phyloP scores from a whole-genome alignment of 192 early-diverging fungal genomes.

The Linnemannia zychae region DNA sequence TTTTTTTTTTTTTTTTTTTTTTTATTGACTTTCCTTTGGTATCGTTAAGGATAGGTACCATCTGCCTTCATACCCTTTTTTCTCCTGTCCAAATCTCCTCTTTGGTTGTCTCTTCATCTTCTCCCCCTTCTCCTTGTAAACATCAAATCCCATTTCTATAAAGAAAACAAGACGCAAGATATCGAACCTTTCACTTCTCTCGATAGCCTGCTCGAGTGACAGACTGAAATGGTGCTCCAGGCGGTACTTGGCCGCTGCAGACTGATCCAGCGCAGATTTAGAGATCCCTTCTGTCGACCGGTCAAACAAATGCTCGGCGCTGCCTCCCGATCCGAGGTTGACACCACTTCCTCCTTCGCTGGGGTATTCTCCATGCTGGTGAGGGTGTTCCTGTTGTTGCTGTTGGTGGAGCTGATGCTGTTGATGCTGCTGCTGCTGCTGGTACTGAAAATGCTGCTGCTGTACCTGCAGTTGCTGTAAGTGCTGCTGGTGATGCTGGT shows the following conservation, averaged over 20 bases:
- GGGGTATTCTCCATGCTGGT: not conserved
- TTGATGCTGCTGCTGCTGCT: not conserved
- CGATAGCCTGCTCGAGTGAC: conserved; percentile 89
- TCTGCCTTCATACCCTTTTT: not conserved
- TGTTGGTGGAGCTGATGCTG: conserved; percentile 16
- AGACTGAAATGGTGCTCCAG: conserved; percentile 95
- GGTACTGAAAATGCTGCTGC: conserved; percentile 1
- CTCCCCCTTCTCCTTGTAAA: not conserved
- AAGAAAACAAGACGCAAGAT: not conserved
- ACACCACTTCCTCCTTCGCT: not conserved
- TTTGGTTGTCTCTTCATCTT: not conserved
- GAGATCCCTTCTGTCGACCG: conserved; percentile 85
- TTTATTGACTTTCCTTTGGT: not conserved
- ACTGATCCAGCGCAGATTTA: conserved; percentile 85
- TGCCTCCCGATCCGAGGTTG: conserved; percentile 13
- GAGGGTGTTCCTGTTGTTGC: conserved; percentile 5
- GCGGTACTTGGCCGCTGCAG: conserved; percentile 90
- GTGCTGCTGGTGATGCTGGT: conserved; percentile 23
- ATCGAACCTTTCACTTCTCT: conserved; percentile 78
- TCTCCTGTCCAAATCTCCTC: not conserved
- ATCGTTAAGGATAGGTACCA: not conserved
- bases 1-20: no score
- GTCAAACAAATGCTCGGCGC: conserved; percentile 64
- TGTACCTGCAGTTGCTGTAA: conserved; percentile 19
- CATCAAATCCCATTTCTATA: not conserved